Base-by-base conservation (phyloP, 208 protist genomes). In the Crithidia bombi region DNA sequence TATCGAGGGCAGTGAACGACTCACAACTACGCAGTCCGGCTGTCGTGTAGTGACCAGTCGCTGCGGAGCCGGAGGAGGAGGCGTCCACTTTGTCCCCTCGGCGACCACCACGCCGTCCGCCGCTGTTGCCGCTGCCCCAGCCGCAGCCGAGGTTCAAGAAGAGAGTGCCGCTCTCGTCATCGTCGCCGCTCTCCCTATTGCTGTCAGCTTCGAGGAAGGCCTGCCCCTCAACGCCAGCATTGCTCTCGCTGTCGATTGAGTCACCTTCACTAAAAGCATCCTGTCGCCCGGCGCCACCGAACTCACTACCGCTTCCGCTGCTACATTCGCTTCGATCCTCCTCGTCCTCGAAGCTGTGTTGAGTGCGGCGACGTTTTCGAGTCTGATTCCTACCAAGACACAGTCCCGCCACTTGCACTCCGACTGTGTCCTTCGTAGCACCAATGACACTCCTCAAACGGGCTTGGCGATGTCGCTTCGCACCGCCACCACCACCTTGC, bases 71-170 rank as follows among this genome's bases (percentile, higher is more conserved):
- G 6, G 54, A 10, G 23, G 58, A n/a, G 14, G 58, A 5, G 4
- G 41, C 36, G 7, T 35, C 33, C 3, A 21, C 32, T 19, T 35
- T 55, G 7, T n/a, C n/a, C n/a, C n/a, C n/a, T n/a, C n/a, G n/a
- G n/a, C n/a, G n/a, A n/a, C n/a, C n/a, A n/a, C n/a, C n/a, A n/a
- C n/a, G n/a, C n/a, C n/a, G n/a, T n/a, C n/a, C n/a, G n/a, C 43
- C 39, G 10, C 35, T 21, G 23, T 25, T 36, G 32, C 63, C 12
- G 21, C 39, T 11, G 23, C 30, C 12, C 17, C 19, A 35, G 23
- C 62, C 35, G 23, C 19, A 25, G 17, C 69, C 61, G 17, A 69
- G 46, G 23, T 65, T 57, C 15, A 69, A 41, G 3, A 70, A 32
- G 6, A 70, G 46, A 1, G 38, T 69, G 14, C 17, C 51, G 25